Conservation (phyloP, 1,284 basidiomycete genomes). For the Hemileia vastatrix region DNA sequence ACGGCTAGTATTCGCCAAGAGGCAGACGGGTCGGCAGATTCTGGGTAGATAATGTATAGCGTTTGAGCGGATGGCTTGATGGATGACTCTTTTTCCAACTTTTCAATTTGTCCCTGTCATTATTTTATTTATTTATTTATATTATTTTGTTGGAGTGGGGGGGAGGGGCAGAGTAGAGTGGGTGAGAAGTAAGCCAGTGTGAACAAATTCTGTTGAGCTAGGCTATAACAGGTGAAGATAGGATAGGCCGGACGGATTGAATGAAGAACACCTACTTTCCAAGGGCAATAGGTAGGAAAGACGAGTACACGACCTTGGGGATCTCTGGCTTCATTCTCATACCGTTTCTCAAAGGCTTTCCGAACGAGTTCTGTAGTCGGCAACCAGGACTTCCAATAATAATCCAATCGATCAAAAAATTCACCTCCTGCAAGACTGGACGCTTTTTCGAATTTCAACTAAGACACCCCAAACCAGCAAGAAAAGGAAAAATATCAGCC, state of each 20-base stretch:
- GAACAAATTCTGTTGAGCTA: background rate
- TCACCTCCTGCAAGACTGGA: constrained; percentile 75
- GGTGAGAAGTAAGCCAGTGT: background rate
- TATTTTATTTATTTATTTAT: constrained; percentile 53
- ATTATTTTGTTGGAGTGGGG: no score
- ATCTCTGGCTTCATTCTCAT: constrained; percentile 51
- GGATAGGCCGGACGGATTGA: background rate
- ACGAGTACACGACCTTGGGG: constrained; percentile 67
- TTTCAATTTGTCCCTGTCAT: constrained; percentile 8
- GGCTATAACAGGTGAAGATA: background rate
- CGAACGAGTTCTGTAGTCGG: constrained; percentile 78
- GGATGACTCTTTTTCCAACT: constrained; percentile 3
- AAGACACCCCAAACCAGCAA: background rate
- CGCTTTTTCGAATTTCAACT: constrained; percentile 69
- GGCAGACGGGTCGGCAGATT: constrained; percentile 53
- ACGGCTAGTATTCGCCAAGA: constrained; percentile 95
- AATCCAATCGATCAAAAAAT: constrained; percentile 69
- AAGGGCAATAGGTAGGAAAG: constrained; percentile 69
- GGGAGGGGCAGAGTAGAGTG: no score
- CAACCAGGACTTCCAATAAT: constrained; percentile 80
- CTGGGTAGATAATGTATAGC: constrained; percentile 83
- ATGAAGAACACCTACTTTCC: constrained; percentile 58
- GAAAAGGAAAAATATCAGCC: background rate
- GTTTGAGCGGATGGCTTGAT: constrained; percentile 49
- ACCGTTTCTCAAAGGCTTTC: constrained; percentile 57